Base-by-base conservation (phyloP, 306 rosid species). In the Leucaena leucocephala region DNA sequence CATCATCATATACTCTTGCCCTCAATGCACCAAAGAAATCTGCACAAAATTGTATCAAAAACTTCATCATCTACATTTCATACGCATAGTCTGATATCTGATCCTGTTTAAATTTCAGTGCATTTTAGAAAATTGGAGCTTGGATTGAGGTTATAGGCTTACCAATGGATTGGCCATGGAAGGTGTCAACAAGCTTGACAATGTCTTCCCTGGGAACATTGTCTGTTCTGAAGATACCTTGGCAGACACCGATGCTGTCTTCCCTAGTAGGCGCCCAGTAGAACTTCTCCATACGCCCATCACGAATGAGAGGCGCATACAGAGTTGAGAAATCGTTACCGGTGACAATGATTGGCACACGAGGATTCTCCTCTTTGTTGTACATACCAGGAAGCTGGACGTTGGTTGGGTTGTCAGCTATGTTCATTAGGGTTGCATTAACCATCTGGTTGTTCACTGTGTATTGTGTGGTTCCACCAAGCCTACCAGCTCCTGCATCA, bases 371-470 rank as follows among this genome's bases (percentile, higher is more conserved):
- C 57, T 86, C 87, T 81, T 91, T 89, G 86, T 89, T 91, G 80
- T 91, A 91, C 97, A 87, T 88, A 7, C 97, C 97, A 0, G 93
- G 93, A 77, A 91, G 97, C 58, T 91, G 97, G 34, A 91, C 97
- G 73, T 71, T 91, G 79, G 92, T 91, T 4, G 97, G 97, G 66
- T 81, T 89, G 48, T 91, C 93, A 79, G 97, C 92, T 80, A 91
- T 89, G 90, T 91, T 91, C 97, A 91, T 91, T 16, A 91, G 92
- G 10, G 94, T 89, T 15, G 97, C 97, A 82, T 89, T 91, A 44
- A 91, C 97, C 93, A 91, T 91, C 77, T 91, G 93, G 81, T 91
- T 91, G 84, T 91, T 91, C 27, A 91, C 94, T 0, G 97, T 91
- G 88, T 91, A 91, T 14, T 91, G 97, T 2, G 97, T 91, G 44